Percentiles rank a stretch among this genome's conserved stretches.
These are phyloP conservation scores for Aspergillus panamensis DNA, from an alignment of 495 filamentous ascomycete species.

Conservation along the genomic window DNA sequence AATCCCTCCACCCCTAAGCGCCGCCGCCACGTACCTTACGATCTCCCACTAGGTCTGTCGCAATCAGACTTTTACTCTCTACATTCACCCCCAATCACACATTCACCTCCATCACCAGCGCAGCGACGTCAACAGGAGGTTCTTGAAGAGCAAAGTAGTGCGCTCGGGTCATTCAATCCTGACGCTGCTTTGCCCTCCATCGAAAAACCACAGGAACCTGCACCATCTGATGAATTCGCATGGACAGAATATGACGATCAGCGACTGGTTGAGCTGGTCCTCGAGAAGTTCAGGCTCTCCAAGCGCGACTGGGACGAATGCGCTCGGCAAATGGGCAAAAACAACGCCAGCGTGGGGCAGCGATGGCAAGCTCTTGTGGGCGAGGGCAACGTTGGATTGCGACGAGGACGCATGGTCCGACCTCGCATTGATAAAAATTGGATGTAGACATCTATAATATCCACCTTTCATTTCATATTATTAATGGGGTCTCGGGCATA, in stretches of 20 bases:
- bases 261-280: constrained; percentile 66
- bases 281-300: constrained; percentile 70
- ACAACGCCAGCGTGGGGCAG: constrained; percentile 61
- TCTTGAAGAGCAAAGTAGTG: constrained; percentile 1
- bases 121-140: constrained; percentile 20
- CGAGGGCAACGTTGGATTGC: constrained; percentile 55
- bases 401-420: constrained; percentile 46
- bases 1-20: constrained; percentile 61
- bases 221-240: constrained; percentile 34
- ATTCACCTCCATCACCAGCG: constrained; percentile 36
- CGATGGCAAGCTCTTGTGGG: constrained; percentile 66
- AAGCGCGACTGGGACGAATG: constrained; percentile 78
- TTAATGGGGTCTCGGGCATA: constrained; percentile 4
- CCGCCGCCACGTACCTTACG: constrained; percentile 59
- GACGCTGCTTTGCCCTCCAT: constrained; percentile 43
- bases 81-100: constrained; percentile 38
- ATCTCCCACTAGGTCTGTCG: constrained; percentile 64
- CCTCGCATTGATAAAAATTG: constrained; percentile 48
- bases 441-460: constrained; percentile 9
- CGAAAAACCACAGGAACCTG: constrained; percentile 30
- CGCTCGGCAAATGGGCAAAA: constrained; percentile 60
- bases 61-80: constrained; percentile 62
- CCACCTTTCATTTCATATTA: constrained; percentile 3
- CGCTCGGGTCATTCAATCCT: constrained; percentile 25
- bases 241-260: constrained; percentile 71